Evolutionary conservation across 768 basidiomycete species (phyloP), one percentile per base, ranked within the genome.

Genomic region (Pleurotus tuber-regium): DNA sequence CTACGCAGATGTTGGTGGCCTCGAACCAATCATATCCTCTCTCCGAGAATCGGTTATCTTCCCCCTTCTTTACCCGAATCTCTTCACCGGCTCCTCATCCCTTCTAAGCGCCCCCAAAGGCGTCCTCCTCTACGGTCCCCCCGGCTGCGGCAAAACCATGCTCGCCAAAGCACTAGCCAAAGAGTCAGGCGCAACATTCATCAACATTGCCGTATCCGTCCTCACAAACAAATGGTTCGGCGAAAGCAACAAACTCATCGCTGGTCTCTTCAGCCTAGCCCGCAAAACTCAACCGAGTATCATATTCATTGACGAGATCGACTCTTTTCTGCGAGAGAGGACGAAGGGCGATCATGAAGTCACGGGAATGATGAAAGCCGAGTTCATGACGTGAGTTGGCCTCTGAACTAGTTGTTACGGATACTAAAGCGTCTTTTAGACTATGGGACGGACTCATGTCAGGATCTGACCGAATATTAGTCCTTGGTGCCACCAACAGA

Each of bases 81-180:
- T 98, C 51, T 98, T 98, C 76, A 75, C 79, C 11, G 77, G 86
- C 14, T 82, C 89, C 0, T 90, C 93, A 0, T 78, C 86, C 11
- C 80, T 98, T 18, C 81, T 97, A 54, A 82, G 84, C 4, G 92
- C 97, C 4, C 97, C 97, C 0, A 98, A 98, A 65, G 97, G 97
- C 10, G 96, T 98, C 7, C 78, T 98, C 14, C 80, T 99, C 16
- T 96, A 91, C 60, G 97, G 97, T 0, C 97, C 95, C 35, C 97
- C 97, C 1, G 96, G 97, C 4, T 99, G 97, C 58, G 97, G 97
- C 21, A 99, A 99, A 74, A 98, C 97, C 1, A 95, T 99, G 93
- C 79, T 99, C n/a, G 97, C 97, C 1, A 96, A 96, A 65, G 96
- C 96, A 1, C 79, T 99, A 6, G 97, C 97, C 10, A 97, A 96